These are phyloP conservation scores for Chlorella sorokiniana DNA, from an alignment of 139 green algal genomes.

Conservation along the genomic window DNA sequence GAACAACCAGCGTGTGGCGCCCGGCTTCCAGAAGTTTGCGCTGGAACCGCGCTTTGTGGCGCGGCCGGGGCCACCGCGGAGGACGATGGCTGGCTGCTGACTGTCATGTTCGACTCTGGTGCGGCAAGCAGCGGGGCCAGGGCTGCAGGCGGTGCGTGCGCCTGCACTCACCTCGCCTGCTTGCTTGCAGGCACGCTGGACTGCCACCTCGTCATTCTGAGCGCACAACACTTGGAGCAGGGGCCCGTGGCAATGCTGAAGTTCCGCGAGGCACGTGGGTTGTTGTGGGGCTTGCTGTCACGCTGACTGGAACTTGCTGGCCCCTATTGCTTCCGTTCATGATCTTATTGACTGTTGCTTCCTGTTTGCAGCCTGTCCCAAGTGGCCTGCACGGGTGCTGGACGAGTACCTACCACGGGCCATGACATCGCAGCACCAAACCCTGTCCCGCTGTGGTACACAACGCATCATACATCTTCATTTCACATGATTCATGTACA, in stretches of 20 bases:
- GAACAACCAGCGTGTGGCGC: constrained; percentile 35
- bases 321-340: neutral
- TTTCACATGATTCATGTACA: no score
- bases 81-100: constrained; percentile 78
- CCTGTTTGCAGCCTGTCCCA: constrained; percentile 30
- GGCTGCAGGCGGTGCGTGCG: neutral
- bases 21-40: constrained; percentile 52
- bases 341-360: neutral
- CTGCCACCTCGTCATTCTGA: constrained; percentile 56
- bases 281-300: neutral
- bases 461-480: neutral
- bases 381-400: constrained; percentile 58
- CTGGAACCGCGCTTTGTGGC: constrained; percentile 78
- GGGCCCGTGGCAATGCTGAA: constrained; percentile 53
- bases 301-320: neutral
- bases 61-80: constrained; percentile 43
- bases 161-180: no score
- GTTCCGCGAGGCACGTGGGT: constrained; percentile 4
- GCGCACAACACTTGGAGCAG: constrained; percentile 43
- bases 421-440: neutral
- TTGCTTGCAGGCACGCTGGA: constrained; percentile 3
- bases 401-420: constrained; percentile 2
- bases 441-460: neutral
- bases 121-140: neutral
- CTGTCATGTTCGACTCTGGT: constrained; percentile 62